Base-by-base conservation (phyloP, 495 filamentous ascomycete species). In the Aspergillus sclerotiicarbonarius region DNA sequence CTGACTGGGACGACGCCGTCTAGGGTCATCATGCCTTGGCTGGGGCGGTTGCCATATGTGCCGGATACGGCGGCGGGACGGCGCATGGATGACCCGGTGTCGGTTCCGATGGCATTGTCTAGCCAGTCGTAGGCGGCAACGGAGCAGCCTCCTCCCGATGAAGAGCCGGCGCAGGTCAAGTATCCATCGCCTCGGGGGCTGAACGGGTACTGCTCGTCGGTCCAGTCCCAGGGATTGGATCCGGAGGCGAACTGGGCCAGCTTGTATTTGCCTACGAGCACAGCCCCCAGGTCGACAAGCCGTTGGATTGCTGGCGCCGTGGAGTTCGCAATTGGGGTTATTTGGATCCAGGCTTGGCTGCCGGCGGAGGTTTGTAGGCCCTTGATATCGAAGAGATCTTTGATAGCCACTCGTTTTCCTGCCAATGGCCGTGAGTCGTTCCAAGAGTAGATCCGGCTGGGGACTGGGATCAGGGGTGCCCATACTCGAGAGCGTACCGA, bases 141-240 rank as follows among this genome's bases (percentile, higher is more conserved):
- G 0, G 77, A 74, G 9, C 76, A 75, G 3, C 73, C 82, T 3
- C 76, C 71, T 0, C 81, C 83, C 0, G 78, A 71, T 0, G 77
- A 80, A 1, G 75, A 80, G 2, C 70, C 73, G 0, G 71, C 70
- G 2, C 80, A 71, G 43, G 77, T 69, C 56, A 81, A 74, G 59
- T 84, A 84, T 10, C 82, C 78, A 58, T 86, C 84, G 2, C 81
- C 84, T 8, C 83, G 71, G 1, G 82, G 76, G 64, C 85, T 87
- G 67, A 79, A 83, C 0, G 83, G 82, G 8, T 69, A 57, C 37
- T 82, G 75, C 44, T 75, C 78, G 54, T 82, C 80, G 8, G 78
- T 70, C 82, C 79, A 85, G 58, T 84, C 80, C 9, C 70, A 74
- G 0, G 79, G 71, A 51, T 62, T 64, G 58, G 82, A 83, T 6